These are phyloP conservation scores for Penicillium italicum DNA, from an alignment of 2,329 filamentous ascomycete species.

Conservation along the genomic window DNA sequence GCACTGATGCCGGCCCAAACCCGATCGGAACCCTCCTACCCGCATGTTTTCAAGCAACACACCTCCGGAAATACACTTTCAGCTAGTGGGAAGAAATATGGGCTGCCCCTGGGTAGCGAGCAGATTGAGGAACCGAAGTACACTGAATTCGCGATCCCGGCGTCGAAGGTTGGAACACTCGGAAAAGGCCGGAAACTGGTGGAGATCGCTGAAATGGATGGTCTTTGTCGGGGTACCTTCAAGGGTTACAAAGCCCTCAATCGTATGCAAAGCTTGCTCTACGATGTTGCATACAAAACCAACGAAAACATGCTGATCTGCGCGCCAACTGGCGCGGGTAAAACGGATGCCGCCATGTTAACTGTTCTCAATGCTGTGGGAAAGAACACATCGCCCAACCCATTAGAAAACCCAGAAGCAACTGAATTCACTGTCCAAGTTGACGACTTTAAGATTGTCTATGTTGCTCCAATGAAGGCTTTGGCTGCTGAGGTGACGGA, in stretches of 20 bases:
- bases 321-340: conserved; percentile 95
- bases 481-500: conserved; percentile 93
- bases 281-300: conserved; percentile 90
- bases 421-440: conserved; percentile 76
- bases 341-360: conserved; percentile 97
- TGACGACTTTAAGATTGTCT: conserved; percentile 96
- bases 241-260: conserved; percentile 90
- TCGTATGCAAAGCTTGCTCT: conserved; percentile 96
- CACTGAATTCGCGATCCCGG: conserved; percentile 85
- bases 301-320: conserved; percentile 99
- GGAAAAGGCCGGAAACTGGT: conserved; percentile 71
- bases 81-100: conserved; percentile 74
- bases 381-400: conserved; percentile 78
- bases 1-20: conserved; percentile 67
- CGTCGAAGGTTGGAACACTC: conserved; percentile 71
- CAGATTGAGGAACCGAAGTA: conserved; percentile 72
- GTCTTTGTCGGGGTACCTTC: conserved; percentile 85
- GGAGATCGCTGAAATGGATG: conserved; percentile 77
- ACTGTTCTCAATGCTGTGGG: conserved; percentile 87
- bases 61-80: conserved; percentile 83
- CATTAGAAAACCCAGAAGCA: conserved; percentile 67
- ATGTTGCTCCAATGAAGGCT: conserved; percentile 98
- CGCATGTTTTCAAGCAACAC: conserved; percentile 85
- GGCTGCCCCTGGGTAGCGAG: conserved; percentile 70
- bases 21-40: conserved; percentile 72